Percentiles rank a stretch among this genome's conserved stretches.
Evolutionary conservation across 257 asterid species (phyloP).

Genomic region (Nicotiana benthamiana): DNA sequence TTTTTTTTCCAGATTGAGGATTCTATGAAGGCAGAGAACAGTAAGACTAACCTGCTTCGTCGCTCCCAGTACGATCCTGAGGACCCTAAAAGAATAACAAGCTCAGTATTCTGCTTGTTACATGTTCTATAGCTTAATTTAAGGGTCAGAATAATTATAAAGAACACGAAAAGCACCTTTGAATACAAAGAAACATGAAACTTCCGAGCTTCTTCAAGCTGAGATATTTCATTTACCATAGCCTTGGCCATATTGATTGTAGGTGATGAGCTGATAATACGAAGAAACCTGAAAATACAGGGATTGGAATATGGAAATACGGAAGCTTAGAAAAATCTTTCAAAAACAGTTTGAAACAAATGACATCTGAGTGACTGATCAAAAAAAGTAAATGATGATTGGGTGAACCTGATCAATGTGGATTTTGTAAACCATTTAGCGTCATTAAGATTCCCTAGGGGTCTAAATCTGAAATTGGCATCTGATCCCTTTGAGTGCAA

Average conservation of each 20-base stretch:
- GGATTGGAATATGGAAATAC: constrained; percentile 3
- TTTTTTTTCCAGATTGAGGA: neutral
- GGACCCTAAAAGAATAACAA: constrained; percentile 40
- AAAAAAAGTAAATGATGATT: constrained; percentile 17
- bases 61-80: constrained; percentile 25
- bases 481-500: constrained; percentile 52
- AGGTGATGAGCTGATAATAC: constrained; percentile 53
- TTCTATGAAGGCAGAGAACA: neutral
- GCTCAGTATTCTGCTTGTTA: neutral
- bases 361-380: neutral
- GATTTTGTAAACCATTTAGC: constrained; percentile 74
- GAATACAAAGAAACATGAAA: constrained; percentile 72
- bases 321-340: neutral
- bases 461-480: constrained; percentile 40
- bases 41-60: constrained; percentile 42
- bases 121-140: constrained; percentile 7
- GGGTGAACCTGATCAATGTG: constrained; percentile 52
- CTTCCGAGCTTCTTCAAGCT: constrained; percentile 73
- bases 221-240: constrained; percentile 66
- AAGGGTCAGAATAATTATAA: neutral
- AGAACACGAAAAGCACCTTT: constrained; percentile 41
- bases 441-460: constrained; percentile 36
- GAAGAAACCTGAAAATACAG: constrained; percentile 52
- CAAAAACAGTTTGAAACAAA: neutral
- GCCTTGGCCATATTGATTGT: constrained; percentile 38